Evolutionary conservation across 2,329 filamentous ascomycete species (phyloP).

Genomic region (Fusarium sp.): DNA sequence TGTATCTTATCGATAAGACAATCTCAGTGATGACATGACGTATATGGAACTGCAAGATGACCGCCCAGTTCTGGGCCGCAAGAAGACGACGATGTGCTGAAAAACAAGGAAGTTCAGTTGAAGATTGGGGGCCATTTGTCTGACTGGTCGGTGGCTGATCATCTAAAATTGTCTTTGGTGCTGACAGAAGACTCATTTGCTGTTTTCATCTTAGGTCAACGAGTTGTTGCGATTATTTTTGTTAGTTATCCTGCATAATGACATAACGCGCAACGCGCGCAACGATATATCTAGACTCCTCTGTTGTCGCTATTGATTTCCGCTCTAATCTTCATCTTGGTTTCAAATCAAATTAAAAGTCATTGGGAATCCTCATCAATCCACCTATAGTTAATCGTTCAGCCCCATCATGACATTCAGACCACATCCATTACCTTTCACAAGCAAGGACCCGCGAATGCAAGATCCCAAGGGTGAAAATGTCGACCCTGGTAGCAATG

Average conservation of each 20-base stretch:
- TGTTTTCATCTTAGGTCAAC: neutral
- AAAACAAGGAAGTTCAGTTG: conserved; percentile 4
- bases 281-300: too few relatives aligned
- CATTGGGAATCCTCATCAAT: too few relatives aligned
- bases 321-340: neutral
- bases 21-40: too few relatives aligned
- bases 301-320: neutral
- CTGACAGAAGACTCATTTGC: neutral
- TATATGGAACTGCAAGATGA: too few relatives aligned
- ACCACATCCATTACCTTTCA: conserved; percentile 14
- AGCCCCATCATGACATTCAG: conserved; percentile 3
- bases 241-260: neutral
- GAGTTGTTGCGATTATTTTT: neutral
- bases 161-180: neutral
- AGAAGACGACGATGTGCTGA: too few relatives aligned
- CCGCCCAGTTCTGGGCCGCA: neutral
- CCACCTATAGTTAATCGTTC: neutral
- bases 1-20: too few relatives aligned
- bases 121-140: neutral
- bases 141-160: neutral
- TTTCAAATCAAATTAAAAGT: too few relatives aligned
- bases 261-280: neutral
- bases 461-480: conserved; percentile 1
- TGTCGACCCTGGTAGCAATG: neutral
- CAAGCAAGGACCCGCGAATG: conserved; percentile 9